phyloP scores from a whole-genome alignment of 441 rosid species.

The Corymbia citriodora region DNA sequence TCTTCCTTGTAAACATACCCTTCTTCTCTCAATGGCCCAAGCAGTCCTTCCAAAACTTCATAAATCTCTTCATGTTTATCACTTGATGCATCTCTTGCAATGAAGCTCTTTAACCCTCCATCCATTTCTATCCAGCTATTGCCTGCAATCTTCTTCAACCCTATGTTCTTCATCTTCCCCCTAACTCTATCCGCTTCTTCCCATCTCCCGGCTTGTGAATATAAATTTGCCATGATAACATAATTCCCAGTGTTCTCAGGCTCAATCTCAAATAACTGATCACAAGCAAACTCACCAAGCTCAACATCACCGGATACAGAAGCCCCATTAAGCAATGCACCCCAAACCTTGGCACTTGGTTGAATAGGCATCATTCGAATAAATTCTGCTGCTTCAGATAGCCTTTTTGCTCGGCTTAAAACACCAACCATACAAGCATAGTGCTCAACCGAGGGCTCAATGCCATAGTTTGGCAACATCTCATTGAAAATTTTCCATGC shows the following conservation, averaged over 20 bases:
- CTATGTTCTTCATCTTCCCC: constrained; percentile 43
- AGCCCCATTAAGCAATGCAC: constrained; percentile 81
- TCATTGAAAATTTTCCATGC: constrained; percentile 50
- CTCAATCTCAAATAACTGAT: constrained; percentile 61
- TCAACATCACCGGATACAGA: constrained; percentile 59
- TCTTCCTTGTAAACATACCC: constrained; percentile 22
- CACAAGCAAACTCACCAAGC: constrained; percentile 51
- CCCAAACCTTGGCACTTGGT: constrained; percentile 79
- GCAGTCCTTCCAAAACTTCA: constrained; percentile 26
- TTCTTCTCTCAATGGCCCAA: constrained; percentile 41
- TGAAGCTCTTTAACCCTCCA: constrained; percentile 33
- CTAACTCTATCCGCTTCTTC: constrained; percentile 66
- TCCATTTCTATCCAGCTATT: constrained; percentile 65
- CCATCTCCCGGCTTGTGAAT: constrained; percentile 79
- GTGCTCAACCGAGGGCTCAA: constrained; percentile 62
- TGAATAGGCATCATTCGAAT: constrained; percentile 57
- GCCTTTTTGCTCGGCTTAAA: constrained; percentile 68
- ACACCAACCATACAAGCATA: constrained; percentile 79
- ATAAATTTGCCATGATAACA: constrained; percentile 70
- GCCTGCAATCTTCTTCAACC: constrained; percentile 71
- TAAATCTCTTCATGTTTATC: constrained; percentile 37
- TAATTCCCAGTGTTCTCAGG: constrained; percentile 75
- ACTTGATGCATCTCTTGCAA: constrained; percentile 32
- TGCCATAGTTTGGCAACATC: constrained; percentile 36
- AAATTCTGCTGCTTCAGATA: constrained; percentile 65